Conservation (phyloP, 2,329 filamentous ascomycete species). For the Colletotrichum tabaci region DNA sequence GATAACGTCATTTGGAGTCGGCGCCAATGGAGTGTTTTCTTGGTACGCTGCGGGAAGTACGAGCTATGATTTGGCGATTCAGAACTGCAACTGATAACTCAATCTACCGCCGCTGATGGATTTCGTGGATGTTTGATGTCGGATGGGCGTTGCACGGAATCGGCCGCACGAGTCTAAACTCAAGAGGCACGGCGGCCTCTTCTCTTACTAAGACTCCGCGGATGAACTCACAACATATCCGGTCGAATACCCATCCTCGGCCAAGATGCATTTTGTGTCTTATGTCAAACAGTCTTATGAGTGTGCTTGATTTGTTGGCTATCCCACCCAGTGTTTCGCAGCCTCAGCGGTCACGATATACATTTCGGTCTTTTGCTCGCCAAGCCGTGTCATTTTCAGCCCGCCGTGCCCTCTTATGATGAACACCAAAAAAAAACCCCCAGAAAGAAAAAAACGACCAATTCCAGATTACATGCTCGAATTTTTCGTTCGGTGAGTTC, state of each 20-base stretch:
- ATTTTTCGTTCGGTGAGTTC: neutral
- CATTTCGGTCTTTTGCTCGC: slow-evolving; percentile 15
- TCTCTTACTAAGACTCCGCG: too few species aligned
- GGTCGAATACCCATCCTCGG: too few species aligned
- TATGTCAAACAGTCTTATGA: neutral
- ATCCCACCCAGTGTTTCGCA: neutral
- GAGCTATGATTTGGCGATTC: too few species aligned
- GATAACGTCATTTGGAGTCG: neutral
- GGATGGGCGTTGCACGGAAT: too few species aligned
- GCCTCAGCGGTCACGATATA: neutral
- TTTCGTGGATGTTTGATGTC: too few species aligned
- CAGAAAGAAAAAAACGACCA: neutral
- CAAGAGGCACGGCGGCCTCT: too few species aligned
- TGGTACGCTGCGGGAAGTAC: neutral
- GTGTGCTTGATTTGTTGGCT: neutral
- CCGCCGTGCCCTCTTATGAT: neutral
- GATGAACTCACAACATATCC: too few species aligned
- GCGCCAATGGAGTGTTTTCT: neutral
- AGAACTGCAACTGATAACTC: too few species aligned
- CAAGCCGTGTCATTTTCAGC: slow-evolving; percentile 11
- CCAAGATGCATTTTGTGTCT: neutral
- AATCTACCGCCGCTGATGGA: too few species aligned
- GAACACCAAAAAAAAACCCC: neutral
- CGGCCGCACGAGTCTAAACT: too few species aligned
- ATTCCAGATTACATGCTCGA: slow-evolving; percentile 6